phyloP scores from a whole-genome alignment of 208 protist genomes.

The Trypanosoma theileri region DNA sequence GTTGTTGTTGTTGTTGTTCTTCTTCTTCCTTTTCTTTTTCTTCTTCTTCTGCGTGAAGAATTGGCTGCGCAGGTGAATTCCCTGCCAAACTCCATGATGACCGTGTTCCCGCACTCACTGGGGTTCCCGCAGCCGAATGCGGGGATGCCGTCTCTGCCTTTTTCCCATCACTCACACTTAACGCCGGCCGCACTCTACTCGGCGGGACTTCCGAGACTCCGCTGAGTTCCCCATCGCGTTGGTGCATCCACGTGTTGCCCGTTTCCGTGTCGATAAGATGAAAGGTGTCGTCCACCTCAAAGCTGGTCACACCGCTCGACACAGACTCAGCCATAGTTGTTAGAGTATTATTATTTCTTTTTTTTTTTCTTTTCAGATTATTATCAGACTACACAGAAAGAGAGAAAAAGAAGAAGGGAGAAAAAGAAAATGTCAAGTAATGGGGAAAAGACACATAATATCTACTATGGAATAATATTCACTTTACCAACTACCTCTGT shows the following conservation, averaged over 20 bases:
- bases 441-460: slow-evolving; percentile 19
- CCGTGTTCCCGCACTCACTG: not conserved
- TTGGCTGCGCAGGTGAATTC: too few relatives aligned
- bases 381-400: not conserved
- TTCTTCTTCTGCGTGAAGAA: too few relatives aligned
- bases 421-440: slow-evolving; percentile 13
- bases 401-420: slow-evolving; percentile 11
- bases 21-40: too few relatives aligned
- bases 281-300: not conserved
- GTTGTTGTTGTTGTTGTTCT: too few relatives aligned
- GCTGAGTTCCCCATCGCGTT: not conserved
- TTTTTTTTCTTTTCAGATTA: not conserved
- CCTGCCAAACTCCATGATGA: slow-evolving; percentile 5
- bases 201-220: too few relatives aligned
- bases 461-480: not conserved
- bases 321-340: not conserved
- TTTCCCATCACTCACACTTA: too few relatives aligned
- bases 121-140: not conserved
- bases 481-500: too few relatives aligned
- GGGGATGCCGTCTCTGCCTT: not conserved
- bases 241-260: not conserved
- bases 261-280: slow-evolving; percentile 14
- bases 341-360: not conserved
- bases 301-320: not conserved
- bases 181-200: too few relatives aligned